Base-by-base conservation (phyloP, 192 early-diverging fungal genomes). In the Linnemannia exigua region DNA sequence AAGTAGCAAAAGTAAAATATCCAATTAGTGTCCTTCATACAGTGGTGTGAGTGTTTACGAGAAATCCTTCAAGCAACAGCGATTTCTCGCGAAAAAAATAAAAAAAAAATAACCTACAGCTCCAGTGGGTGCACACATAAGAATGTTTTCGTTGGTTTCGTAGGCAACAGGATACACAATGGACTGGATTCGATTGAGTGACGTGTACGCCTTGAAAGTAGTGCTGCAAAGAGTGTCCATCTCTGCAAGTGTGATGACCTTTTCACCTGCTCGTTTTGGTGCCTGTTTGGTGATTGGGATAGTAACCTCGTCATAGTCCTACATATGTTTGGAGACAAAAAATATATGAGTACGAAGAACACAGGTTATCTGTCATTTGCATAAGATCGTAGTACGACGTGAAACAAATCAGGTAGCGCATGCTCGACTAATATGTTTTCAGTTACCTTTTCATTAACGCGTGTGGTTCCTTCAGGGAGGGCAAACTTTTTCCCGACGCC, bases 41-140 rank as follows among this genome's bases (percentile, higher is more conserved):
- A n/a, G n/a, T n/a, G n/a, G n/a, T n/a, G n/a, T n/a, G n/a, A n/a
- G n/a, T n/a, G n/a, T n/a, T n/a, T n/a, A n/a, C n/a, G n/a, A n/a
- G n/a, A n/a, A n/a, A n/a, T n/a, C n/a, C n/a, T n/a, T n/a, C n/a
- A n/a, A n/a, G n/a, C n/a, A n/a, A n/a, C n/a, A n/a, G n/a, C n/a
- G n/a, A n/a, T n/a, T n/a, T 50, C 2, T 63, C 5, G 20, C 4
- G 1, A 0, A 70, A 28, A n/a, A 22, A 33, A 69, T 14, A 33
- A 12, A 54, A 12, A 19, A 33, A 54, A 44, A 15, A 7, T 2
- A 48, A 90, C 92, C 88, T 91, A 94, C 94, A 6, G 97, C 97
- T 78, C 99, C 99, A 0, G 99, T 99, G 1, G 99, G 99, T 0
- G 99, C 99, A 81, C 97, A 99, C 41, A 99, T 96, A 48, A 99